Evolutionary conservation across 1,139 yeast species (phyloP), one percentile per base, ranked within the genome.

Genomic region (Yamadazyma taylorii): DNA sequence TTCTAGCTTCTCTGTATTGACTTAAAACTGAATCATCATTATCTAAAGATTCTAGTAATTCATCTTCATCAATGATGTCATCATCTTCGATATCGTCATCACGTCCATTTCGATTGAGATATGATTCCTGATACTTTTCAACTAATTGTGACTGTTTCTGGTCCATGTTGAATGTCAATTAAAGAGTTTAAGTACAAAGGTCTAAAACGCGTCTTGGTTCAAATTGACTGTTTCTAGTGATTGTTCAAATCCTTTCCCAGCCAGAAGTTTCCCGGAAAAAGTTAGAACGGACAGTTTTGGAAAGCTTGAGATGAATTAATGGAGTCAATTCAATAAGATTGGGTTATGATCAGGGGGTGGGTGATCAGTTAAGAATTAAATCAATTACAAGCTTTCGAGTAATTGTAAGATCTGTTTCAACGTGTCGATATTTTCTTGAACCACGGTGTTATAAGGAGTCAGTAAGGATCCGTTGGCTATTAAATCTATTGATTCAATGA

Each of bases 1-100:
- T 58, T 32, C 83, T 55, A 32, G 70, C 66, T 42, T 76, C 83
- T 40, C 81, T 61, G 44, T 72, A 72, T 33, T 55, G 58, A 4
- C 60, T 48, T 17, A 62, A 47, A 2, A 48, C 45, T 3, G 50
- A 54, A 28, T 63, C 63, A 30, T 61, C 68, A 16, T 68, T 70
- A 12, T 68, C 67, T 19, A 68, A 61, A 14, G 59, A 56, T 22
- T 66, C 68, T 14, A 69, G 46, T 32, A 66, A 62, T 55, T 42
- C 71, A 52, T 63, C 63, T 11, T 66, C 75, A n/a, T 55, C 59
- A 4, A 46, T 33, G 1, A 54, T 57, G 21, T 48, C 53, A 21
- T 51, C 54, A 5, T 46, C n/a, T n/a, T n/a, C n/a, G n/a, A n/a
- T n/a, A n/a, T n/a, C n/a, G n/a, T n/a, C n/a, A n/a, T n/a, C n/a